Percentiles rank a stretch among this genome's conserved stretches.
phyloP scores from a whole-genome alignment of 176 grass and related monocot species.

The Ampelocalamus luodianensis region DNA sequence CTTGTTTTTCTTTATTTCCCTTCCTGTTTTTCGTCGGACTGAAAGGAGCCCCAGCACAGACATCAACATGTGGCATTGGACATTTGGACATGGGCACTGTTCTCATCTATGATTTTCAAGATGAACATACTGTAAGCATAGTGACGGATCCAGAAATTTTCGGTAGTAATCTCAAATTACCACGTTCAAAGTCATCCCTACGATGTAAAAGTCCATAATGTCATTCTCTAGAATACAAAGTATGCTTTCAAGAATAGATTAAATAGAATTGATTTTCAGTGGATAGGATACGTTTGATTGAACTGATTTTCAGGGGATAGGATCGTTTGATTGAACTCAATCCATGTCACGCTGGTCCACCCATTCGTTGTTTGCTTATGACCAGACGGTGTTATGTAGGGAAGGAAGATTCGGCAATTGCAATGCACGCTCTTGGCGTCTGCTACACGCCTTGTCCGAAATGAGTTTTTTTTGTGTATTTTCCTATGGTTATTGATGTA shows the following conservation, averaged over 20 bases:
- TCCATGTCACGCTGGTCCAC: background rate
- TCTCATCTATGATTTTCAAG: background rate
- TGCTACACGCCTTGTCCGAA: slow-evolving; percentile 1
- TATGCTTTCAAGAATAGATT: background rate
- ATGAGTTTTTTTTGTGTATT: background rate
- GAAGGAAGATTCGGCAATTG: background rate
- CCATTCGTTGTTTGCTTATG: slow-evolving; percentile 1
- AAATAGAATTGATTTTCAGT: background rate
- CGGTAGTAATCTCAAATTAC: background rate
- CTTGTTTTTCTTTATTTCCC: background rate
- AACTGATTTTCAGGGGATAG: background rate
- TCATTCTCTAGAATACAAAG: background rate
- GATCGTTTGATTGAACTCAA: background rate
- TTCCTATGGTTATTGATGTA: background rate
- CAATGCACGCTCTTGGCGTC: slow-evolving; percentile 17
- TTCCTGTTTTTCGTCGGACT: background rate
- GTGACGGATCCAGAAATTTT: background rate
- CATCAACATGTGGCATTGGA: background rate
- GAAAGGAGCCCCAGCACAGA: background rate
- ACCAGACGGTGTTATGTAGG: slow-evolving; percentile 9
- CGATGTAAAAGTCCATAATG: background rate
- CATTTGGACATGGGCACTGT: background rate
- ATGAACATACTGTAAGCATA: background rate
- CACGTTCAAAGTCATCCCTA: background rate
- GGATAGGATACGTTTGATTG: background rate